Evolutionary conservation across 345 rosid genomes (phyloP).

Genomic region (Populus nigra): DNA sequence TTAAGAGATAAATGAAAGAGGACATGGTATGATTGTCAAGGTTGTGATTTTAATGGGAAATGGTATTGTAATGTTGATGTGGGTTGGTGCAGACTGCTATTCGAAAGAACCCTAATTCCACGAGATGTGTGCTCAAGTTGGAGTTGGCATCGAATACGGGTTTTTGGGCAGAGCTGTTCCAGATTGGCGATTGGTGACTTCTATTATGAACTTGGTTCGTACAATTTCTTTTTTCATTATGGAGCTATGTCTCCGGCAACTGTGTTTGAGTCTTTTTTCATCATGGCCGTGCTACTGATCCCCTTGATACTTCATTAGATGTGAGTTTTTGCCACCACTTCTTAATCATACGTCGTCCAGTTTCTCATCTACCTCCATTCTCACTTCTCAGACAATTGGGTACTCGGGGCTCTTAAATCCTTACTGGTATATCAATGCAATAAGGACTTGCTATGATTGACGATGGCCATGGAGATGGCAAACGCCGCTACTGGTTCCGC

Average conservation of each 20-base stretch:
- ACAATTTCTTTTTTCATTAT: neutral
- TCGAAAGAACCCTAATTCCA: conserved; percentile 76
- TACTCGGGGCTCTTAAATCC: no score
- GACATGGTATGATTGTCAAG: neutral
- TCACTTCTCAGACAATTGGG: no score
- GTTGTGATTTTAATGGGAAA: neutral
- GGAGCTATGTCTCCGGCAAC: neutral
- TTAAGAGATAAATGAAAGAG: neutral
- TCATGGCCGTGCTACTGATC: no score
- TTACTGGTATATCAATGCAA: no score
- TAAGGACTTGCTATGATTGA: no score
- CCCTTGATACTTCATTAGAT: no score
- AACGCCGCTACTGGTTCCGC: no score
- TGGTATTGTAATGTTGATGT: conserved; percentile 3
- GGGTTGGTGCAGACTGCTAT: conserved; percentile 65
- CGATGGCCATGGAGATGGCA: no score
- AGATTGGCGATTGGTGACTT: conserved; percentile 95
- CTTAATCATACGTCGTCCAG: neutral
- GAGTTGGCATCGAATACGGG: conserved; percentile 94
- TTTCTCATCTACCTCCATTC: neutral
- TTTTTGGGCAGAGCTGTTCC: conserved; percentile 95
- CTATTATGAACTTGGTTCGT: conserved; percentile 86
- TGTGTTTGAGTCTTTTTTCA: neutral
- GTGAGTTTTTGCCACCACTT: neutral
- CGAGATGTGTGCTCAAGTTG: conserved; percentile 89